Conservation (phyloP, 1,284 basidiomycete species). For the Apiotrichum siamense region DNA sequence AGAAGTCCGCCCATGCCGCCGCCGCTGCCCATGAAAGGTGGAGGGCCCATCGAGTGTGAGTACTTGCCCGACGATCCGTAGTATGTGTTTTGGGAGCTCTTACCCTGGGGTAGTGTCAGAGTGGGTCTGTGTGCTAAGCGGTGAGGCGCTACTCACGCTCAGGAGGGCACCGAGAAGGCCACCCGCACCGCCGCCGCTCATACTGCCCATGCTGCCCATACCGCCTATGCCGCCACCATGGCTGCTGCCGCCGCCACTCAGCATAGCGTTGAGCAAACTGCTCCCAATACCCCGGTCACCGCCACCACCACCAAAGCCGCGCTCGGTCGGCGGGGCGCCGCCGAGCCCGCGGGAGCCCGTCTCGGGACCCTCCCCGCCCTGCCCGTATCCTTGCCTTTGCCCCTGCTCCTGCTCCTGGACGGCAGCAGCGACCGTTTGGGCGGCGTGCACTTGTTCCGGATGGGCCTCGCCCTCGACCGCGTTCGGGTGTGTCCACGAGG, state of each 20-base stretch:
- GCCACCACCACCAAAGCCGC: slow-evolving; percentile 12
- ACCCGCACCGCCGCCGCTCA: slow-evolving; percentile 6
- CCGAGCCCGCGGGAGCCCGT: not conserved
- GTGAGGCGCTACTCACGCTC: slow-evolving; percentile 1
- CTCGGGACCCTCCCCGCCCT: slow-evolving; percentile 7
- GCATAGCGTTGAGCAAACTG: not conserved
- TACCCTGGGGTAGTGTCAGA: not conserved
- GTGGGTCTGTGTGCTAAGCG: not conserved
- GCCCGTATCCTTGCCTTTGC: not conserved
- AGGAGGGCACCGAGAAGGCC: slow-evolving; percentile 5
- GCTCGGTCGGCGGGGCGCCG: not conserved
- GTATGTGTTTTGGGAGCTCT: not conserved
- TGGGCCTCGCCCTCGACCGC: slow-evolving; percentile 24
- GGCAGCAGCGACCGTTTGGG: not conserved
- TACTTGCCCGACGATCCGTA: not conserved
- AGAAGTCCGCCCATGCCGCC: slow-evolving; percentile 2
- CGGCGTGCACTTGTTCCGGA: slow-evolving; percentile 29
- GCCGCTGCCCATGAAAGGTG: slow-evolving; percentile 30
- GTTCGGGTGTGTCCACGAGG: slow-evolving; percentile 34
- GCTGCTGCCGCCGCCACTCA: not conserved
- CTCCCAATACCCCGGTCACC: not conserved
- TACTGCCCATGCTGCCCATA: not conserved
- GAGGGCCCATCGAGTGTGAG: slow-evolving; percentile 23
- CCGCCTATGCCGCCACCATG: not conserved
- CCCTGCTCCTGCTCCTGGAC: no score